Percentiles rank a stretch among this genome's conserved stretches.
phyloP scores from a whole-genome alignment of 2,329 filamentous ascomycete species.

The Apiospora arundinis region DNA sequence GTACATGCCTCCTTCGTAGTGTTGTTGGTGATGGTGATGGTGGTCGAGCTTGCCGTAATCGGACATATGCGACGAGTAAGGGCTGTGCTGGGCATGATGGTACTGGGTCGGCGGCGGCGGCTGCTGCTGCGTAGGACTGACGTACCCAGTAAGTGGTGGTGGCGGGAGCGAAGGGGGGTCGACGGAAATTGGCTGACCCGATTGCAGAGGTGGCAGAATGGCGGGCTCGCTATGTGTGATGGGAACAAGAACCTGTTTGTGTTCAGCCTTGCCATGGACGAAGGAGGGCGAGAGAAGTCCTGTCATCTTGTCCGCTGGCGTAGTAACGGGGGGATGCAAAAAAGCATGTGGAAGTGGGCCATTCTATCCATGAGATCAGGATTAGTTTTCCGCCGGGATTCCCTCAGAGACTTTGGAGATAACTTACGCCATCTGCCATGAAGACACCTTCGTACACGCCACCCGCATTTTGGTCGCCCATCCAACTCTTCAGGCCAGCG shows the following conservation, averaged over 20 bases:
- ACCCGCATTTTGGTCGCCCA: constrained; percentile 48
- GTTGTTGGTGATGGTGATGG: background rate
- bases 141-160: constrained; percentile 22
- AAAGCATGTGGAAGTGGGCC: constrained; percentile 24
- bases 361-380: constrained; percentile 10
- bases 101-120: background rate
- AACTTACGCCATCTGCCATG: constrained; percentile 56
- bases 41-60: background rate
- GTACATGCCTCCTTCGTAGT: constrained; percentile 21
- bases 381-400: background rate
- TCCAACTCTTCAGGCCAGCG: constrained; percentile 55
- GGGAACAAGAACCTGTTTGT: background rate
- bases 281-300: constrained; percentile 19
- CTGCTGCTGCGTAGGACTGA: constrained; percentile 10
- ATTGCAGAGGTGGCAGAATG: constrained; percentile 16
- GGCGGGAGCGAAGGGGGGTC: constrained; percentile 23
- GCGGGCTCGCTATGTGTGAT: background rate
- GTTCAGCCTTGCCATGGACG: background rate
- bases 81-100: background rate
- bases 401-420: background rate
- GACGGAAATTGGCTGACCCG: constrained; percentile 12
- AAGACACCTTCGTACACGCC: constrained; percentile 49
- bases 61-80: constrained; percentile 5
- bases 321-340: constrained; percentile 24
- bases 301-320: constrained; percentile 24